Evolutionary conservation across 2,329 filamentous ascomycete species (phyloP).

Genomic region (Boeremia exigua): DNA sequence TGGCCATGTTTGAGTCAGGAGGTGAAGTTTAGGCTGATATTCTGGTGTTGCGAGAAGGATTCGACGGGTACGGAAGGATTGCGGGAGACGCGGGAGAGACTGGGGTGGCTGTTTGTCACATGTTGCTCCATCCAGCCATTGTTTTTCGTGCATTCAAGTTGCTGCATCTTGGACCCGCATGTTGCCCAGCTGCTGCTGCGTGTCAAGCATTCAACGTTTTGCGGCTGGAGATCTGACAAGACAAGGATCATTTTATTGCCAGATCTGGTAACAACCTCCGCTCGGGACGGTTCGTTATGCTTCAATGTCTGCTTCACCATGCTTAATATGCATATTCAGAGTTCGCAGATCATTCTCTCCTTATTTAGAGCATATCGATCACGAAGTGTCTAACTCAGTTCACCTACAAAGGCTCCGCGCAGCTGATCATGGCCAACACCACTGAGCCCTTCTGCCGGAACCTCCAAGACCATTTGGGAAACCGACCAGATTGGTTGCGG

Average conservation of each 20-base stretch:
- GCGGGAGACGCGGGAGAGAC: conserved; percentile 12
- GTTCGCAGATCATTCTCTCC: background rate
- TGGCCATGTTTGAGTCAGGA: background rate
- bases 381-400: no score
- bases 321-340: background rate
- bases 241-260: background rate
- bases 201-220: background rate
- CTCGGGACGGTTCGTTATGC: background rate
- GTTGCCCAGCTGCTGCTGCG: background rate
- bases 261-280: background rate
- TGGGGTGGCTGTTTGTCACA: background rate
- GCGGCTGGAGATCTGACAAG: background rate
- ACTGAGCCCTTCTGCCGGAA: background rate
- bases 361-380: no score
- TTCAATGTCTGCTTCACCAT: background rate
- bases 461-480: background rate
- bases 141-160: background rate
- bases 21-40: background rate
- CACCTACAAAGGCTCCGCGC: no score
- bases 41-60: conserved; percentile 6
- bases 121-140: background rate
- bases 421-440: background rate
- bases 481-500: background rate
- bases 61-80: conserved; percentile 15
- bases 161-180: background rate